These are phyloP conservation scores for Paralagenidium karlingii DNA, from an alignment of 352 stramenopile species.

Conservation along the genomic window DNA sequence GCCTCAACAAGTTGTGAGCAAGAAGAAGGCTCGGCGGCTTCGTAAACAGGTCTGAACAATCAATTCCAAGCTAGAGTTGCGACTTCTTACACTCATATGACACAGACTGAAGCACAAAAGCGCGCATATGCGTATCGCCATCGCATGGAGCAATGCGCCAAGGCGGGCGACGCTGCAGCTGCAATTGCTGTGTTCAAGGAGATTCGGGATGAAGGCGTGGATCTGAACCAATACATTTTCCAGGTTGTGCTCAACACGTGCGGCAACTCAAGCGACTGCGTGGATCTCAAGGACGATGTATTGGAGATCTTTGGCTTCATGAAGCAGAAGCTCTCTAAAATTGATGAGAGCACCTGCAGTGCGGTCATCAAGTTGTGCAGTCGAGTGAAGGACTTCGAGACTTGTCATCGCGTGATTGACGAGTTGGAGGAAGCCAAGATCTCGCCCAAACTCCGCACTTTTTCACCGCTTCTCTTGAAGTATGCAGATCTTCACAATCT, in stretches of 20 bases:
- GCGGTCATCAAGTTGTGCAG: slow-evolving; percentile 65
- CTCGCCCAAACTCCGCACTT: slow-evolving; percentile 56
- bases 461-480: slow-evolving; percentile 45
- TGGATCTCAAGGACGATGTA: slow-evolving; percentile 19
- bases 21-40: slow-evolving; percentile 27
- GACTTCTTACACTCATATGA: background rate
- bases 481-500: slow-evolving; percentile 40
- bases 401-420: slow-evolving; percentile 28
- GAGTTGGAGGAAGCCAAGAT: slow-evolving; percentile 33
- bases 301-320: slow-evolving; percentile 29
- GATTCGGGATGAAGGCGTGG: slow-evolving; percentile 27
- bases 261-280: slow-evolving; percentile 23
- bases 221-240: slow-evolving; percentile 24
- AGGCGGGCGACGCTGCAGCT: slow-evolving; percentile 17
- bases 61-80: background rate
- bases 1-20: too few relatives aligned
- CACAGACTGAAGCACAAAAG: slow-evolving; percentile 28
- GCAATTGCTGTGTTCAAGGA: slow-evolving; percentile 34
- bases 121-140: slow-evolving; percentile 20
- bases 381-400: slow-evolving; percentile 39
- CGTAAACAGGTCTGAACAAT: slow-evolving; percentile 22
- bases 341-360: slow-evolving; percentile 58
- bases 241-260: slow-evolving; percentile 51
- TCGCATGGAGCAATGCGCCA: slow-evolving; percentile 26
- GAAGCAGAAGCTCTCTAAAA: slow-evolving; percentile 8